phyloP scores from a whole-genome alignment of 768 basidiomycete genomes.

The Russula compacta region DNA sequence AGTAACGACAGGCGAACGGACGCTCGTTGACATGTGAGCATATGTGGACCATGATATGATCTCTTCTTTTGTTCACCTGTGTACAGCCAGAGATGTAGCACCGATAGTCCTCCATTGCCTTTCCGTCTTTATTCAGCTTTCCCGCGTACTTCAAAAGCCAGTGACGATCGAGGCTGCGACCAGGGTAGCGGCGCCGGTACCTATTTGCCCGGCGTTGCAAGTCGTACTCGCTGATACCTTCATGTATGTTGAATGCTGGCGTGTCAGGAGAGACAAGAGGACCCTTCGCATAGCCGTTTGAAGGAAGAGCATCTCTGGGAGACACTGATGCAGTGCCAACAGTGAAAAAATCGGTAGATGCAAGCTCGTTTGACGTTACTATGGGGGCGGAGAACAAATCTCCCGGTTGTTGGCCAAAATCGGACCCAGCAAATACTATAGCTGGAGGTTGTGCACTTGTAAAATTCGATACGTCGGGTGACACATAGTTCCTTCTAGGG shows the following conservation, averaged over 20 bases:
- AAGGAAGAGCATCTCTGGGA: neutral
- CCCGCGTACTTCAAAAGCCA: slow-evolving; percentile 66
- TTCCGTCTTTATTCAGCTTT: slow-evolving; percentile 48
- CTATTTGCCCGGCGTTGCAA: slow-evolving; percentile 47
- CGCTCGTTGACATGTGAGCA: slow-evolving; percentile 64
- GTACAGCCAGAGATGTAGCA: slow-evolving; percentile 61
- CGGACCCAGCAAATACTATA: neutral
- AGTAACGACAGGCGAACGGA: slow-evolving; percentile 53
- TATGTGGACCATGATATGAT: slow-evolving; percentile 68
- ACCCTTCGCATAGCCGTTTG: neutral
- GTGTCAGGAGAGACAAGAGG: slow-evolving; percentile 19
- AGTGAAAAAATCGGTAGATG: neutral
- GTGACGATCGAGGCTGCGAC: slow-evolving; percentile 48
- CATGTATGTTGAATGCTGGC: slow-evolving; percentile 56
- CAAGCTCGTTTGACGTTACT: neutral
- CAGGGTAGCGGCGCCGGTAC: slow-evolving; percentile 46
- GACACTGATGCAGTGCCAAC: neutral
- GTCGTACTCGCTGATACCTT: slow-evolving; percentile 46
- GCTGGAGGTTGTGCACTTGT: neutral
- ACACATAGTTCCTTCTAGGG: neutral
- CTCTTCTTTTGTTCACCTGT: slow-evolving; percentile 61
- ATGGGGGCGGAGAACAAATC: neutral
- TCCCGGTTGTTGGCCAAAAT: neutral
- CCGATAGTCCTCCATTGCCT: slow-evolving; percentile 49
- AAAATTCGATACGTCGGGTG: neutral